These are phyloP conservation scores for Metarhizium humberi DNA, from an alignment of 2,329 filamentous ascomycete genomes.

Conservation along the genomic window DNA sequence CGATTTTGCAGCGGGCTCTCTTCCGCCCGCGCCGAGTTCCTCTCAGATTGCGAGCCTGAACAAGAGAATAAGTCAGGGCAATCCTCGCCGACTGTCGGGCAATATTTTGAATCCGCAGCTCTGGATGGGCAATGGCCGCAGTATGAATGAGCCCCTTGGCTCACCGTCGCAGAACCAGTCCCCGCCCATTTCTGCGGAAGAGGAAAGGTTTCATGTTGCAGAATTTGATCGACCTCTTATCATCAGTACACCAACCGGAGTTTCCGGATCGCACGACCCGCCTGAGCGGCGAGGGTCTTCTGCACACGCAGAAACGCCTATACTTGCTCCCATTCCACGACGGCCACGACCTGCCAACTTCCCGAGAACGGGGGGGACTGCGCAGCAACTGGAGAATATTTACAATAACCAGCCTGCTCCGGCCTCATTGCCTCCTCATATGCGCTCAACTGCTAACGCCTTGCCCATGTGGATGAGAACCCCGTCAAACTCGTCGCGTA, in stretches of 20 bases:
- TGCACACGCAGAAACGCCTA: constrained; percentile 30
- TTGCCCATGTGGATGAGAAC: constrained; percentile 26
- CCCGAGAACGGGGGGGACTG: constrained; percentile 30
- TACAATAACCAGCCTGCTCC: constrained; percentile 28
- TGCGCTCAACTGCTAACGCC: constrained; percentile 10
- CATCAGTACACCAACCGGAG: constrained; percentile 49
- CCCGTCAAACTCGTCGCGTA: constrained; percentile 22
- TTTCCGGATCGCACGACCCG: constrained; percentile 42
- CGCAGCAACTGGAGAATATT: constrained; percentile 47
- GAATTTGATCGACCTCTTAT: constrained; percentile 45
- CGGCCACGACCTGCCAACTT: constrained; percentile 32
- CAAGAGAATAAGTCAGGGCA: constrained; percentile 26
- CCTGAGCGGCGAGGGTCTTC: constrained; percentile 25
- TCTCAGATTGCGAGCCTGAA: constrained; percentile 30
- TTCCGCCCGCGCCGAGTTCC: constrained; percentile 29
- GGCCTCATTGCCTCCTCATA: constrained; percentile 4
- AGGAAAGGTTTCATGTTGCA: constrained; percentile 8
- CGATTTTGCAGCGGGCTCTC: constrained; percentile 20
- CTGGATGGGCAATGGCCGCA: constrained; percentile 1
- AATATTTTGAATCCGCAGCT: constrained; percentile 20
- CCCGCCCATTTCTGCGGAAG: not conserved
- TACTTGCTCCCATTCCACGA: constrained; percentile 44
- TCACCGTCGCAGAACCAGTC: not conserved
- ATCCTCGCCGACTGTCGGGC: constrained; percentile 33
- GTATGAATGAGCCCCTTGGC: not conserved